These are phyloP conservation scores for Jaenimonas drosophilae DNA, from an alignment of 208 protist species.

Conservation along the genomic window DNA sequence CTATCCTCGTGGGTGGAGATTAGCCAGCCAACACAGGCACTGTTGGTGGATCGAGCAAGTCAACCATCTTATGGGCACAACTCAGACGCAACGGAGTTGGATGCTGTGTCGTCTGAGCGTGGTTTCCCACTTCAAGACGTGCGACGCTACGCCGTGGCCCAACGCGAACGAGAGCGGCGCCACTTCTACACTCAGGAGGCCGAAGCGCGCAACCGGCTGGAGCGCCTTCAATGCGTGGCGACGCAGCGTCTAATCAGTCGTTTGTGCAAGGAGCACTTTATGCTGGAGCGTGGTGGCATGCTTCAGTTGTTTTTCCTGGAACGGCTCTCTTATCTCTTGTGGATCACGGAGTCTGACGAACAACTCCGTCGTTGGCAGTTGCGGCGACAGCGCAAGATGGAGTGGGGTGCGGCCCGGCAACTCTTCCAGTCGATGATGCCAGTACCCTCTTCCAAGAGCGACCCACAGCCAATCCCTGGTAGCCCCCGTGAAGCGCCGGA, in stretches of 20 bases:
- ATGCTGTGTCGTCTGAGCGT: too few relatives aligned
- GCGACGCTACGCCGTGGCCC: constrained; percentile 1
- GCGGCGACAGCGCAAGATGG: neutral
- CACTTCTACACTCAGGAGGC: constrained; percentile 24
- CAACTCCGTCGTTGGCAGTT: neutral
- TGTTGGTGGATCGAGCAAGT: constrained; percentile 10
- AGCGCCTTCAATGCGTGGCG: constrained; percentile 7
- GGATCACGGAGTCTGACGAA: neutral
- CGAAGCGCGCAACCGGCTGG: constrained; percentile 21
- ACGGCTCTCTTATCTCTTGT: constrained; percentile 11
- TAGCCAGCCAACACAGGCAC: constrained; percentile 48
- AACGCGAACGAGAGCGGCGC: constrained; percentile 11
- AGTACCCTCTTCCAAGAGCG: too few relatives aligned
- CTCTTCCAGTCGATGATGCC: neutral
- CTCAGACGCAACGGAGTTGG: too few relatives aligned
- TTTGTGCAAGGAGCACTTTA: constrained; percentile 18
- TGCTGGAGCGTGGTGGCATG: constrained; percentile 21
- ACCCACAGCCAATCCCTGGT: too few relatives aligned
- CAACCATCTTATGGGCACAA: too few relatives aligned
- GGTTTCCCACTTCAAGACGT: neutral
- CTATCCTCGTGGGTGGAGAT: constrained; percentile 37
- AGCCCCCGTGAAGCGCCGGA: too few relatives aligned
- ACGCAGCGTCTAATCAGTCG: constrained; percentile 11
- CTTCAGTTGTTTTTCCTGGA: constrained; percentile 21
- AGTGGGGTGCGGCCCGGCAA: neutral